Conservation (phyloP, 2,329 filamentous ascomycete species). For the Thielaviopsis musarum region DNA sequence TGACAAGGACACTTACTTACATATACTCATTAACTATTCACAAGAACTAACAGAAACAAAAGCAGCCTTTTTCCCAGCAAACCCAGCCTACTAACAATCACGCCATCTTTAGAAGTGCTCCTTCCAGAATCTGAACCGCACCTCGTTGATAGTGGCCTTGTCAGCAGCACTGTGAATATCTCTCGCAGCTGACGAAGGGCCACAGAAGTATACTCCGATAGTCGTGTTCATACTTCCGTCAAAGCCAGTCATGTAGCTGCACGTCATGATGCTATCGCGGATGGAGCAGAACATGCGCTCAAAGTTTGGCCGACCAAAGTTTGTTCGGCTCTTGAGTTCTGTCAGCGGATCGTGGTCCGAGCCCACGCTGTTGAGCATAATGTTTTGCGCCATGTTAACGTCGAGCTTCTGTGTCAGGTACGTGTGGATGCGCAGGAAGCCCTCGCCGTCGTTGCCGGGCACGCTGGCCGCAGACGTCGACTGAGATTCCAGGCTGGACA, state of each 20-base stretch:
- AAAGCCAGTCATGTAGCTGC: conserved; percentile 59
- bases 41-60: too few relatives aligned
- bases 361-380: conserved; percentile 79
- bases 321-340: conserved; percentile 63
- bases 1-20: too few relatives aligned
- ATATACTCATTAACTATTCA: too few relatives aligned
- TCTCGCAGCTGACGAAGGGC: conserved; percentile 34
- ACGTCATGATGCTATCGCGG: conserved; percentile 61
- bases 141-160: conserved; percentile 53
- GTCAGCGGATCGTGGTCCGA: conserved; percentile 66
- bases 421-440: conserved; percentile 81
- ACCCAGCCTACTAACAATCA: too few relatives aligned
- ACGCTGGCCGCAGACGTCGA: conserved; percentile 42
- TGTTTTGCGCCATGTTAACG: conserved; percentile 69
- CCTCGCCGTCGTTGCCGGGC: conserved; percentile 39
- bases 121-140: conserved; percentile 97
- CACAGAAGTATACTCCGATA: conserved; percentile 14
- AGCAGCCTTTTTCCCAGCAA: too few relatives aligned
- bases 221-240: conserved; percentile 54
- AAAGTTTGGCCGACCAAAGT: conserved; percentile 83
- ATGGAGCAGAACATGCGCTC: conserved; percentile 54
- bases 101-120: conserved; percentile 72
- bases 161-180: conserved; percentile 78
- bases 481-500: conserved; percentile 67
- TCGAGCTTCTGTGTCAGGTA: conserved; percentile 78